Base-by-base conservation (phyloP, 352 stramenopile species). In the Globisporangium cylindrosporum region DNA sequence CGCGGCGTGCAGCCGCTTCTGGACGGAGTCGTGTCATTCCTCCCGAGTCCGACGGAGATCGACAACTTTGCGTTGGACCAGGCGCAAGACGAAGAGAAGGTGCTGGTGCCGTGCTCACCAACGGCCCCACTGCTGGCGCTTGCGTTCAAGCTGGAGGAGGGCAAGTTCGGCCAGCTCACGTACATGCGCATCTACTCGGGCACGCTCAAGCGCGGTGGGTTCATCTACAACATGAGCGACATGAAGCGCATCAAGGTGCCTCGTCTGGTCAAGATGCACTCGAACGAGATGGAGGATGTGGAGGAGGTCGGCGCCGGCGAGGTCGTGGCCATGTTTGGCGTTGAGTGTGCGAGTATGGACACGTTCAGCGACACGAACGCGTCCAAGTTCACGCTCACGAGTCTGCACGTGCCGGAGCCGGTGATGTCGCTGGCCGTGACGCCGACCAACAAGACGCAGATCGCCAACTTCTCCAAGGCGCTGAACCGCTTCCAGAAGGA, bases 91-190 rank as follows among this genome's bases (percentile, higher is more conserved):
- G 97, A 99, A 78, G 86, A 92, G 68, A 80, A 93, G 61, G 89
- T 97, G 66, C 61, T 82, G 2, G 88, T 99, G 43, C 81, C 88
- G 51, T 97, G 92, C 75, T 85, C 88, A 18, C 86, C 89, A 3
- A 80, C 96, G 6, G 90, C 95, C 72, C 95, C 97, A 59, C 78
- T 99, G 38, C 78, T 99, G 25, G 97, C 97, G 24, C 88, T 99
- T 22, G 98, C 98, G 27, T 99, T 99, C 84, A 99, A 99, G 87
- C 82, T 99, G 38, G 98, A 99, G 76, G 98, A 99, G 75, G 97
- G 96, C 54, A 96, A 95, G 67, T 99, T 98, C 73, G 98, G 98
- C 18, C 98, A 99, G 82, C 88, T 99, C 51, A 99, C 97, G 54
- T 99, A 99, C 81, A 98, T 99, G 93, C 86, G 97, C 56, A 84